Evolutionary conservation across 1,284 basidiomycete species (phyloP), one percentile per base, ranked within the genome.

Genomic region (Cutaneotrichosporon sp.): DNA sequence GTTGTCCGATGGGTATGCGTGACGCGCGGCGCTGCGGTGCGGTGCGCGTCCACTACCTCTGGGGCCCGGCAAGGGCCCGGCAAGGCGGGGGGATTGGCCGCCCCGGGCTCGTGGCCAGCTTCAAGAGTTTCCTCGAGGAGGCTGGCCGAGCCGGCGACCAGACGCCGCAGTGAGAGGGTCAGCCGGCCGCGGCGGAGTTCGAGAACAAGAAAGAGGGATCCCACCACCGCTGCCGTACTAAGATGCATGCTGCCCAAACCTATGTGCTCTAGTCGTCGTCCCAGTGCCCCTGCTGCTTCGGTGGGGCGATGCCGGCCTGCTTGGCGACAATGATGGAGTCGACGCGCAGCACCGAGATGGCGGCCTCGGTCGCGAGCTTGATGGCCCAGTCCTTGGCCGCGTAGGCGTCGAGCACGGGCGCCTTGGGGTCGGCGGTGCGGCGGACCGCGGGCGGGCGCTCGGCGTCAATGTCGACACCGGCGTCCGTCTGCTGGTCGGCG

Each of bases 261-360:
- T 34, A 36, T 34, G 20, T 47, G 45, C 55, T 36, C 72, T 79
- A 80, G 62, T 81, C 79, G 56, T 81, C 78, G 66, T 81, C 80
- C 80, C 80, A 81, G 71, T 81, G 75, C 52, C 78, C 77, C 66
- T 71, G 70, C 69, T 80, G 79, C 69, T 81, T 81, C 38, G 78
- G 78, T 45, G 79, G 78, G n/a, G 75, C 74, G 34, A 81, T 72
- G 59, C 92, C 92, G 1, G 92, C 91, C 54, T 91, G 91, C 76
- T 92, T 93, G 79, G 91, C 92, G 87, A 97, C 95, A 81, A 99
- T 99, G 80, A 98, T 97, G 71, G 90, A 92, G 80, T 99, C 97
- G 11, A 99, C 97, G 62, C 89, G 90, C 52, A 99, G 86, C 24
- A 99, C 93, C 0, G 90, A 89, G 57, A 95, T 87, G 2, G 97